phyloP scores from a whole-genome alignment of 495 filamentous ascomycete genomes.

The Thozetella sp. region DNA sequence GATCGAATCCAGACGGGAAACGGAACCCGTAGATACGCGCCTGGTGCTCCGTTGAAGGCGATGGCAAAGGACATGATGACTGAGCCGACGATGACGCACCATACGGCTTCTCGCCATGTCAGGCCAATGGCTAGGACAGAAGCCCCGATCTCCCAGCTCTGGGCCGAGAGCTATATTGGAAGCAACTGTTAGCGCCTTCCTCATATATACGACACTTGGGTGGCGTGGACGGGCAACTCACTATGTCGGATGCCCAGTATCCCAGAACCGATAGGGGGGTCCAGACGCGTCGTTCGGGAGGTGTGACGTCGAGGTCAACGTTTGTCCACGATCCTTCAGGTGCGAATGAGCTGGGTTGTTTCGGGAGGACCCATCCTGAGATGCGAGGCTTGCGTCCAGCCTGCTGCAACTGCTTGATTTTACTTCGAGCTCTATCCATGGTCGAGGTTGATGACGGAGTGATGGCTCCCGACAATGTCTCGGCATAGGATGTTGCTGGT shows the following conservation, averaged over 20 bases:
- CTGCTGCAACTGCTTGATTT: conserved; percentile 26
- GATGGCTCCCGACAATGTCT: no score
- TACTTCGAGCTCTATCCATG: conserved; percentile 21
- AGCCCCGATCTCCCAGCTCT: conserved; percentile 38
- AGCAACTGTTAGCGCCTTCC: no score
- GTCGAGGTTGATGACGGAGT: no score
- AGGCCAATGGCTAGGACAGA: conserved; percentile 50
- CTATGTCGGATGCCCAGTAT: conserved; percentile 47
- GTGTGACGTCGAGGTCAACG: conserved; percentile 45
- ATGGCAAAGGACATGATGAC: conserved; percentile 40
- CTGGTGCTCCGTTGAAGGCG: conserved; percentile 46
- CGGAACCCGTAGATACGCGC: conserved; percentile 42
- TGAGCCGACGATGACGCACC: conserved; percentile 35
- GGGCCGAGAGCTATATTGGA: no score
- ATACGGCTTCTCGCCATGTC: conserved; percentile 37
- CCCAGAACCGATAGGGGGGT: conserved; percentile 40
- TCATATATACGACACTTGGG: no score
- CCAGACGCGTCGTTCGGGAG: conserved; percentile 42
- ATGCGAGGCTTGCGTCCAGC: conserved; percentile 28
- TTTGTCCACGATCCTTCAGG: conserved; percentile 36
- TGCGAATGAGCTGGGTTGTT: conserved; percentile 31
- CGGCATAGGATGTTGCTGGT: no score
- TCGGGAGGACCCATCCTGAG: conserved; percentile 42
- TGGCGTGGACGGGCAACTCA: no score
- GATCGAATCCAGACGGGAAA: conserved; percentile 40